Evolutionary conservation across 1,284 basidiomycete genomes (phyloP).

Genomic region (Waitea zeae): DNA sequence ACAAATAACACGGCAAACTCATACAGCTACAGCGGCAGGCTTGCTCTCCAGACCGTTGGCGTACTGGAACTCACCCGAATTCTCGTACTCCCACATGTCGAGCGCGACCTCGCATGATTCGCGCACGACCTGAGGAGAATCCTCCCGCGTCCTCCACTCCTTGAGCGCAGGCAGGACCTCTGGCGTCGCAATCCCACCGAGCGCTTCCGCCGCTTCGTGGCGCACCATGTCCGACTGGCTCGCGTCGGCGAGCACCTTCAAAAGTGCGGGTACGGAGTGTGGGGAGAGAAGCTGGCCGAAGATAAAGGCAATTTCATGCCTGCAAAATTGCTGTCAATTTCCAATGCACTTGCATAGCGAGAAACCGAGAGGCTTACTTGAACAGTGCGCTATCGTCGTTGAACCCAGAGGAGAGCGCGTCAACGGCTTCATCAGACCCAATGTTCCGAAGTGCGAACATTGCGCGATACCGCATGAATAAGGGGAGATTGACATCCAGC

Average conservation of each 20-base stretch:
- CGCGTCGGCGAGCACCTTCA: conserved; percentile 58
- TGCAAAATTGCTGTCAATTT: conserved; percentile 15
- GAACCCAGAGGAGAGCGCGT: conserved; percentile 86
- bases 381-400: conserved; percentile 77
- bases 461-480: conserved; percentile 93
- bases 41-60: conserved; percentile 30
- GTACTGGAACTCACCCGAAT: conserved; percentile 83
- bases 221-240: conserved; percentile 94
- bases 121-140: conserved; percentile 79
- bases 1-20: too few relatives aligned
- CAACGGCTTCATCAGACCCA: conserved; percentile 65
- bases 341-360: background rate
- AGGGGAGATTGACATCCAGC: conserved; percentile 49
- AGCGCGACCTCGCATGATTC: conserved; percentile 96
- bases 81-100: conserved; percentile 97
- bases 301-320: conserved; percentile 95
- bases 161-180: conserved; percentile 78
- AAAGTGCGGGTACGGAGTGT: conserved; percentile 75
- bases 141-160: conserved; percentile 67
- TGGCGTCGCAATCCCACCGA: conserved; percentile 90
- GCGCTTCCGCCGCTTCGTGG: conserved; percentile 96
- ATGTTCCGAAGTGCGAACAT: conserved; percentile 97
- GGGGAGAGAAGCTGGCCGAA: conserved; percentile 91
- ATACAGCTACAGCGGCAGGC: too few relatives aligned
- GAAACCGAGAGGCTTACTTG: conserved; percentile 37